phyloP scores from a whole-genome alignment of 768 basidiomycete species.

The Krasilnikovozyma curviuscula region DNA sequence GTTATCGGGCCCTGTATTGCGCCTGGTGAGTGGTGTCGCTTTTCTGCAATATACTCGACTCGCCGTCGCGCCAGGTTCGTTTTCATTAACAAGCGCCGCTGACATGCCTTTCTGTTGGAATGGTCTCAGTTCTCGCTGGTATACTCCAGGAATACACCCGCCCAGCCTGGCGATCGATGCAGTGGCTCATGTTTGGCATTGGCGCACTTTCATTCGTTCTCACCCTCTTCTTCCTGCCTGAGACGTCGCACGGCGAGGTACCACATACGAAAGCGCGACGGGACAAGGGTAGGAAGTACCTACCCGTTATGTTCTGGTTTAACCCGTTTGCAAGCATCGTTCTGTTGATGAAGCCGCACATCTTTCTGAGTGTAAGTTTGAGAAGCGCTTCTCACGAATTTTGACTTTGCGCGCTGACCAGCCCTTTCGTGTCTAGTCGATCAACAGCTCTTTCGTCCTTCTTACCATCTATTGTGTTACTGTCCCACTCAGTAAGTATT shows the following conservation, averaged over 20 bases:
- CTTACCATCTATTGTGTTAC: slow-evolving; percentile 19
- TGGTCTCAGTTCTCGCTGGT: no score
- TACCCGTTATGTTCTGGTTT: slow-evolving; percentile 21
- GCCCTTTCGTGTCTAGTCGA: slow-evolving; percentile 8
- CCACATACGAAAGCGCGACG: slow-evolving; percentile 17
- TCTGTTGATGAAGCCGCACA: slow-evolving; percentile 21
- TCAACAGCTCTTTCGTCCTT: slow-evolving; percentile 19
- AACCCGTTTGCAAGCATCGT: slow-evolving; percentile 21
- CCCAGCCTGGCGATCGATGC: slow-evolving; percentile 15
- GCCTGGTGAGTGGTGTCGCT: slow-evolving; percentile 50
- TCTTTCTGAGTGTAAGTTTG: slow-evolving; percentile 18
- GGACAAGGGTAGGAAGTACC: slow-evolving; percentile 20
- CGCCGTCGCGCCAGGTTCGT: no score
- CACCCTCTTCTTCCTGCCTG: slow-evolving; percentile 15
- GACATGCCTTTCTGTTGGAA: no score
- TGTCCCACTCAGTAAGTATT: slow-evolving; percentile 16
- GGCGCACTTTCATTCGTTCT: slow-evolving; percentile 8
- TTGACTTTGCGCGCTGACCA: neutral
- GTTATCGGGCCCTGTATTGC: no score
- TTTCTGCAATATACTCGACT: no score
- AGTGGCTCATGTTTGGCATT: slow-evolving; percentile 14
- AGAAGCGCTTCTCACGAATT: neutral
- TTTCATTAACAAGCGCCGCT: no score
- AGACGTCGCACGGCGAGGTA: slow-evolving; percentile 23
- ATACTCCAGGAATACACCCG: slow-evolving; percentile 9